phyloP scores from a whole-genome alignment of 345 rosid genomes.

The Citrus trifoliata region DNA sequence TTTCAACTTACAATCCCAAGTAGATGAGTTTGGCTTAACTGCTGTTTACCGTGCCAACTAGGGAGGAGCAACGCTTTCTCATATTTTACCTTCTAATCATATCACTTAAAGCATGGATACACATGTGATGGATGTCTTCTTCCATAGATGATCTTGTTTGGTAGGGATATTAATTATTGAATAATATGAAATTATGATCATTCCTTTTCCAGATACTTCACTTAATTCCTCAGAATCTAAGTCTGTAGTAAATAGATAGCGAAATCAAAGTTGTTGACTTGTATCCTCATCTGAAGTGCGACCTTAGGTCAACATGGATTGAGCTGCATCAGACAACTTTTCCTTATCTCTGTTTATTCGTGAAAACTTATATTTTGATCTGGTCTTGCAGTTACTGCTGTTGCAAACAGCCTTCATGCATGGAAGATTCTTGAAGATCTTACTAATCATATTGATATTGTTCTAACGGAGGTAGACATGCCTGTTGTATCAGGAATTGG shows the following conservation, averaged over 20 bases:
- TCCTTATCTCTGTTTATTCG: not conserved
- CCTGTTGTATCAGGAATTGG: constrained; percentile 69
- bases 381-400: constrained; percentile 48
- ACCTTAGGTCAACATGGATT: not conserved
- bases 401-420: constrained; percentile 62
- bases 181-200: not conserved
- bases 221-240: not conserved
- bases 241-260: not conserved
- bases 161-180: not conserved
- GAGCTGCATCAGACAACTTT: not conserved
- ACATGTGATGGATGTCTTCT: not conserved
- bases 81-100: not conserved
- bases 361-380: constrained; percentile 14
- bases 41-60: not conserved
- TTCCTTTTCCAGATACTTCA: not conserved
- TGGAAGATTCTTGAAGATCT: constrained; percentile 67
- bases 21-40: not conserved
- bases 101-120: not conserved
- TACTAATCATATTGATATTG: constrained; percentile 57
- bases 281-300: not conserved
- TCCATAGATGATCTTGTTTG: not conserved
- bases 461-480: constrained; percentile 78
- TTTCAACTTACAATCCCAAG: not conserved
- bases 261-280: not conserved
- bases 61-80: not conserved